These are phyloP conservation scores for Symbiodinium natans DNA, from an alignment of 73 alveolate genomes.

Conservation along the genomic window DNA sequence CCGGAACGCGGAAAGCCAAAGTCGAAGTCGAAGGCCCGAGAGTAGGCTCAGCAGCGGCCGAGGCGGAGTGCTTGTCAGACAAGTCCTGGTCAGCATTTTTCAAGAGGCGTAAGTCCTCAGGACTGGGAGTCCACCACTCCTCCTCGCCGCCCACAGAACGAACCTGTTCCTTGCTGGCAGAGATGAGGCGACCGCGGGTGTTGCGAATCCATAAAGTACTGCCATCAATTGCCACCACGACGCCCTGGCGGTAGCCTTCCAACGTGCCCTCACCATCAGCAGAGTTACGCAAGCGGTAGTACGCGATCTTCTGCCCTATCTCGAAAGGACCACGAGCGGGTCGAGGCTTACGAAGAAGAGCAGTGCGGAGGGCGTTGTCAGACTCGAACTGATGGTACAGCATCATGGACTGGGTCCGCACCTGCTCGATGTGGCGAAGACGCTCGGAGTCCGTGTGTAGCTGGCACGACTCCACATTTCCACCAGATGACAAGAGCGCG, in stretches of 20 bases:
- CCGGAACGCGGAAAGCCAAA: neutral
- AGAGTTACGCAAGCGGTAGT: neutral
- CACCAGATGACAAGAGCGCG: too few species aligned
- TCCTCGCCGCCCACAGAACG: constrained; percentile 20
- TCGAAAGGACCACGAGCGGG: constrained; percentile 6
- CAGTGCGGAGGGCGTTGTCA: neutral
- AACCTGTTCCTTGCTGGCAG: neutral
- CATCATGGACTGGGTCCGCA: too few species aligned
- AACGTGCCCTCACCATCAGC: constrained; percentile 19
- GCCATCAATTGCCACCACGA: neutral
- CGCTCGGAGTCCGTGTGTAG: too few species aligned
- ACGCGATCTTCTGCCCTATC: neutral
- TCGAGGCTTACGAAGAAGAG: neutral
- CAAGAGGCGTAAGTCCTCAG: neutral
- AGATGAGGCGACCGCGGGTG: neutral
- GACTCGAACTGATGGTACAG: neutral
- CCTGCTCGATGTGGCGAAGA: too few species aligned
- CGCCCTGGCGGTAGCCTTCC: constrained; percentile 36
- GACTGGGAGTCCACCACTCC: constrained; percentile 20
- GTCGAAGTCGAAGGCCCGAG: too few species aligned
- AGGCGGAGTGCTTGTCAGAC: neutral
- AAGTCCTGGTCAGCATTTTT: neutral
- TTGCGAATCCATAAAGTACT: constrained; percentile 9
- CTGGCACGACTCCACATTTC: too few species aligned
- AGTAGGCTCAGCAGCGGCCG: too few species aligned